Evolutionary conservation across 768 basidiomycete genomes (phyloP).

Genomic region (Mycena galopus): DNA sequence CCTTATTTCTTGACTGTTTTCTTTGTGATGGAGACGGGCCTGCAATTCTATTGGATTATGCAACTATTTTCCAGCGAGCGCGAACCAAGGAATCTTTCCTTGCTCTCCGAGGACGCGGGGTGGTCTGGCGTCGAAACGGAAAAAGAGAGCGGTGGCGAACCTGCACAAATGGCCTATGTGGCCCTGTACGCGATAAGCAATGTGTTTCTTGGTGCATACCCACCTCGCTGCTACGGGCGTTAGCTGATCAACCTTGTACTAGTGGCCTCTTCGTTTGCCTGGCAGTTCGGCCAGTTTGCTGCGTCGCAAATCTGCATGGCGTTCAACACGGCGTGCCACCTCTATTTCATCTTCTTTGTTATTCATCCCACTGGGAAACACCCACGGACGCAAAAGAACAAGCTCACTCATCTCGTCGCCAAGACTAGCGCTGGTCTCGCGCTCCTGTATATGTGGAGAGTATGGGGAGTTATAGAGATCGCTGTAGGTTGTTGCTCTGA

Average conservation of each 20-base stretch:
- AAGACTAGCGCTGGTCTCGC: conserved; percentile 57
- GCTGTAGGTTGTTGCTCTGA: conserved; percentile 39
- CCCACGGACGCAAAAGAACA: conserved; percentile 42
- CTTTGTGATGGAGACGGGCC: conserved; percentile 17
- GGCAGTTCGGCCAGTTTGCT: conserved; percentile 44
- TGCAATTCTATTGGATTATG: conserved; percentile 27
- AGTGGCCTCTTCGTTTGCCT: conserved; percentile 50
- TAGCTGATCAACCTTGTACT: not conserved
- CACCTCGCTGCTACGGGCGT: no score
- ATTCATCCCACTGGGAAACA: conserved; percentile 42
- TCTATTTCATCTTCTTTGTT: conserved; percentile 51
- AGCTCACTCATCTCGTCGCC: conserved; percentile 55
- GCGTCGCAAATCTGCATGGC: conserved; percentile 45
- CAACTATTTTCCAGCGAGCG: conserved; percentile 12
- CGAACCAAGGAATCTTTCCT: not conserved
- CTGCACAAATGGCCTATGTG: conserved; percentile 45
- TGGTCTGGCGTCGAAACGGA: not conserved
- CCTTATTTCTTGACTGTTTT: conserved; percentile 23
- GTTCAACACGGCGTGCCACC: conserved; percentile 51
- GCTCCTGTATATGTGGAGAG: conserved; percentile 49
- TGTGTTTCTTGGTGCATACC: conserved; percentile 46
- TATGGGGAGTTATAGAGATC: conserved; percentile 43
- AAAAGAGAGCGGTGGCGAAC: conserved; percentile 10
- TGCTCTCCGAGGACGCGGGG: not conserved
- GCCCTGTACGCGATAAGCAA: conserved; percentile 49